Evolutionary conservation across 345 rosid species (phyloP).

Genomic region (Lumnitzera racemosa): DNA sequence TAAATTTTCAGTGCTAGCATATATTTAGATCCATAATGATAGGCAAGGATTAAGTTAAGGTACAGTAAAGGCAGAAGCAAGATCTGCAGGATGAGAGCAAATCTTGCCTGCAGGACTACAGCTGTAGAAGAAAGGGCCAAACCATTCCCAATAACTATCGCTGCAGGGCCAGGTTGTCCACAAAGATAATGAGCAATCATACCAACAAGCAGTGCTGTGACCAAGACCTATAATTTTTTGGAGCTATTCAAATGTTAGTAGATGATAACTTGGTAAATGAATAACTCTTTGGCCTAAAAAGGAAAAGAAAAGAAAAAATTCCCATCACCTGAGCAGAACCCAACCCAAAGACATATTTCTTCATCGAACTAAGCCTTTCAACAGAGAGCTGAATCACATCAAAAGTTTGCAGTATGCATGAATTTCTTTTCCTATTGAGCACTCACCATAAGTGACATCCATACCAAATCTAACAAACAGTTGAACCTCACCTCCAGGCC

Average conservation of each 20-base stretch:
- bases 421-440: too few species aligned
- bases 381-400: constrained; percentile 74
- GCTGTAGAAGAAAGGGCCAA: constrained; percentile 97
- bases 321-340: constrained; percentile 85
- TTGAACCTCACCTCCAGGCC: constrained; percentile 82
- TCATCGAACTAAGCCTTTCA: constrained; percentile 99
- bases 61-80: too few species aligned
- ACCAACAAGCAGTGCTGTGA: constrained; percentile 85
- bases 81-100: too few species aligned
- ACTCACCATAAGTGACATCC: too few species aligned
- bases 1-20: too few species aligned
- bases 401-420: constrained; percentile 14
- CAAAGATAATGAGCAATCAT: constrained; percentile 68
- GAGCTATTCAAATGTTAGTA: too few species aligned
- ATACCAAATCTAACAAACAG: neutral
- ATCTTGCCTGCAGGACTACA: constrained; percentile 82
- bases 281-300: too few species aligned
- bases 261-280: too few species aligned
- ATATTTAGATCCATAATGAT: too few species aligned
- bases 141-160: constrained; percentile 95
- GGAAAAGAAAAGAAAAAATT: constrained; percentile 9
- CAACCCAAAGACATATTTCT: constrained; percentile 96
- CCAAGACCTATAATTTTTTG: constrained; percentile 58
- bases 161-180: constrained; percentile 86
- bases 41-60: too few species aligned